Conservation (phyloP, 2,329 filamentous ascomycete genomes). For the Botrytis tulipae region DNA sequence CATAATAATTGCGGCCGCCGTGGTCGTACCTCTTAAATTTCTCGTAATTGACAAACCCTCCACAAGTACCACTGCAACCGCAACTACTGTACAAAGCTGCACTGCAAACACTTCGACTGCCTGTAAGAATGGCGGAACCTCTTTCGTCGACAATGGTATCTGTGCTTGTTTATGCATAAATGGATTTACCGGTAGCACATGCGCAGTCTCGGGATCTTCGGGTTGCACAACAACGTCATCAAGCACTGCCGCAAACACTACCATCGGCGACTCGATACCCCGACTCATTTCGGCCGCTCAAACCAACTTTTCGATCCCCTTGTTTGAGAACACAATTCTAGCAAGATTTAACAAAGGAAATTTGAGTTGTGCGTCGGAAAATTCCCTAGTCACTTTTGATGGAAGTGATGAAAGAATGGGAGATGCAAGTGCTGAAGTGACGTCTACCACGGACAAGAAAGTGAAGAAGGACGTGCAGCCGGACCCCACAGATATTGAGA, state of each 20-base stretch:
- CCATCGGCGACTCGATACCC: constrained; percentile 76
- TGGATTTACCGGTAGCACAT: constrained; percentile 71
- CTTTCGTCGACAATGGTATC: constrained; percentile 61
- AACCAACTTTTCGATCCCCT: constrained; percentile 70
- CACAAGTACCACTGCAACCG: constrained; percentile 23
- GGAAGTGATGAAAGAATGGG: constrained; percentile 42
- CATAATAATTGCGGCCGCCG: constrained; percentile 72
- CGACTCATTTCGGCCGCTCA: constrained; percentile 65
- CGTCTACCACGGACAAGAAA: constrained; percentile 6
- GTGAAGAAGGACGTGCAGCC: not conserved
- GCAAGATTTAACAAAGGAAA: constrained; percentile 72
- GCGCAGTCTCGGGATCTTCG: constrained; percentile 49
- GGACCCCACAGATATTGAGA: not conserved
- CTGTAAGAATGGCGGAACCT: constrained; percentile 71
- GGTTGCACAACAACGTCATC: constrained; percentile 55
- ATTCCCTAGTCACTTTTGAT: constrained; percentile 83
- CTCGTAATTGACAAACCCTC: constrained; percentile 57
- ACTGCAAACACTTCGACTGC: constrained; percentile 61
- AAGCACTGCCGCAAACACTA: constrained; percentile 58
- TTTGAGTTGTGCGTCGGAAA: constrained; percentile 80
- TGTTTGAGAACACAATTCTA: constrained; percentile 68
- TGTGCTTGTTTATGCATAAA: constrained; percentile 90
- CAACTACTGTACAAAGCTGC: constrained; percentile 46
- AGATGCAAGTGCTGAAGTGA: constrained; percentile 24
- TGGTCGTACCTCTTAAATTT: constrained; percentile 72